These are phyloP conservation scores for Vigna nakashimae DNA, from an alignment of 306 rosid genomes.

Conservation along the genomic window DNA sequence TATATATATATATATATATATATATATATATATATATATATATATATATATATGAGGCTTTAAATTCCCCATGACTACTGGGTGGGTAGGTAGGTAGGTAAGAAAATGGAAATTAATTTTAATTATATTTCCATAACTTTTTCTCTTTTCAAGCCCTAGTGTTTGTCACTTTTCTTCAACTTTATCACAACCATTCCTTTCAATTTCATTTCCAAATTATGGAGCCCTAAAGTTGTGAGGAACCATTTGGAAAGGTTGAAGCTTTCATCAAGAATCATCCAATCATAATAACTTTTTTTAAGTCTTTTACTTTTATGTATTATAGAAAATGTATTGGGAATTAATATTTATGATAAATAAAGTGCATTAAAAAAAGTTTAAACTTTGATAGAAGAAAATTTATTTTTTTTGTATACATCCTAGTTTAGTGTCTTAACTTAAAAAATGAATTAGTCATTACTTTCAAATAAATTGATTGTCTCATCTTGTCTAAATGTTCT, in stretches of 20 bases:
- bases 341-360: too few species aligned
- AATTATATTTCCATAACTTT: neutral
- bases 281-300: too few species aligned
- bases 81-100: constrained; percentile 1
- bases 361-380: too few species aligned
- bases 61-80: neutral
- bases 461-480: too few species aligned
- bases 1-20: neutral
- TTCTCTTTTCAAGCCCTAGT: too few species aligned
- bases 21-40: neutral
- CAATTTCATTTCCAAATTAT: neutral
- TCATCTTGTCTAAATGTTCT: too few species aligned
- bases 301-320: neutral
- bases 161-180: neutral
- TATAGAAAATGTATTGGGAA: too few species aligned
- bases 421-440: too few species aligned
- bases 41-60: neutral
- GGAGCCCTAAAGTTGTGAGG: neutral
- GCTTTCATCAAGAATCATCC: neutral
- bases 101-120: neutral
- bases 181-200: neutral
- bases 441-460: too few species aligned
- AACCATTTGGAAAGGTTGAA: neutral
- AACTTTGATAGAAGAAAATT: too few species aligned
- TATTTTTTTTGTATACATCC: too few species aligned